Evolutionary conservation across 257 asterid genomes (phyloP), one percentile per base, ranked within the genome.

Genomic region (Apocynum venetum): DNA sequence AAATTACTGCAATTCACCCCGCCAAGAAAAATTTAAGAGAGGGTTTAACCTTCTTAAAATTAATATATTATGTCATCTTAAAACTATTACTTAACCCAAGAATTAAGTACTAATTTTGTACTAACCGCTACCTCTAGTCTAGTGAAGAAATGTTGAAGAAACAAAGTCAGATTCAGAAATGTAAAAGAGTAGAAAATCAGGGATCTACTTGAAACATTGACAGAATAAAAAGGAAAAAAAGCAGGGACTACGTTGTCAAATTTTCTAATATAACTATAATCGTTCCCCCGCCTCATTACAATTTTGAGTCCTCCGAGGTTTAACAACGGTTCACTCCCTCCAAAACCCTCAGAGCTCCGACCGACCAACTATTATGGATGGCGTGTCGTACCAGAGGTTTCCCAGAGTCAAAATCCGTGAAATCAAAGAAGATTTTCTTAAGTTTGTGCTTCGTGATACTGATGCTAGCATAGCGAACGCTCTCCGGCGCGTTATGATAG

Each of bases 401-500:
- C 98, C 99, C 4, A 89, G 84, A 78, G 76, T 93, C 74, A 96
- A 96, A 87, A 89, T 96, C 82, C 91, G 99, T 20, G 92, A 88
- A 68, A 84, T 90, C 60, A 87, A 90, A 46, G 94, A 88, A 61
- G 98, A 96, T 69, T 93, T 75, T 83, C 82, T 84, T 86, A 88
- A 90, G 88, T 96, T 96, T 87, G 99, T 93, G 96, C 91, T 96
- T n/a, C 92, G 92, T 15, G 92, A 89, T 36, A 93, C 98, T 14
- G 99, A 95, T 73, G 92, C 94, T 52, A 91, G 97, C 82, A 89
- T 93, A 55, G 99, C 99, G 55, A 96, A 96, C 86, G 98, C 99
- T 19, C 97, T 96, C 71, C 97, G 99, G 72, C 99, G 99, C 73
- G 94, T 93, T 73, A 96, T 96, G 99, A 90, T 96, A 17, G 85